phyloP scores from a whole-genome alignment of 495 filamentous ascomycete species.

The Aspergillus baeticus region DNA sequence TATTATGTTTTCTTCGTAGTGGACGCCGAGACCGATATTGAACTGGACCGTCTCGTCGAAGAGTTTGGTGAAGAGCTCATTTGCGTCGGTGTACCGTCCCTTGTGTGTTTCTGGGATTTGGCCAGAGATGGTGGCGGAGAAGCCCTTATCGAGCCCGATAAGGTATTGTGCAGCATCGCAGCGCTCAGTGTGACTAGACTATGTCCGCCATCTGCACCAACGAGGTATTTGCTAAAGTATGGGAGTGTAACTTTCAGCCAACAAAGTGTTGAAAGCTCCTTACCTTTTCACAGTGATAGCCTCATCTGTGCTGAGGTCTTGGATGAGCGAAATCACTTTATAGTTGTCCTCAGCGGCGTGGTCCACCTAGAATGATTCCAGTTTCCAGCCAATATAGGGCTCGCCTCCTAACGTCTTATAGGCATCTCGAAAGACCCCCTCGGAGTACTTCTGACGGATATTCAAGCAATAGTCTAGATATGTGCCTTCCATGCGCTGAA shows the following conservation, averaged over 20 bases:
- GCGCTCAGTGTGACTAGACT: conserved; percentile 31
- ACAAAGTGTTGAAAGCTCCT: no score
- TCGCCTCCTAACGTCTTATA: not conserved
- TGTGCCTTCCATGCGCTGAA: conserved; percentile 7
- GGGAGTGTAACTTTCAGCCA: not conserved
- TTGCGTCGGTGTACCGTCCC: conserved; percentile 1
- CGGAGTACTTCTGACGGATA: conserved; percentile 11
- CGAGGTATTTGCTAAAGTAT: conserved; percentile 3
- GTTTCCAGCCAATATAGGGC: conserved; percentile 9
- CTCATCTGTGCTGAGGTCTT: not conserved
- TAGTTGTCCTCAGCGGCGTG: not conserved
- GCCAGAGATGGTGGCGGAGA: conserved; percentile 9
- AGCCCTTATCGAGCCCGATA: conserved; percentile 10
- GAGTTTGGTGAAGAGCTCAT: conserved; percentile 11
- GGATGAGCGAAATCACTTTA: conserved; percentile 3
- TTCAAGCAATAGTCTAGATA: conserved; percentile 10
- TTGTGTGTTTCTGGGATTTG: not conserved
- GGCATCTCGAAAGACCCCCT: not conserved
- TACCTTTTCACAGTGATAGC: not conserved
- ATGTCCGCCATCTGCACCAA: conserved; percentile 11
- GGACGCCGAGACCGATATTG: conserved; percentile 10
- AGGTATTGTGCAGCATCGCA: conserved; percentile 4
- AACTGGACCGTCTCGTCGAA: conserved; percentile 12
- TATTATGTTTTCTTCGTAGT: conserved; percentile 9
- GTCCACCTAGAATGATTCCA: conserved; percentile 5